Evolutionary conservation across 2,329 filamentous ascomycete species (phyloP).

Genomic region (Penicillium sp.): DNA sequence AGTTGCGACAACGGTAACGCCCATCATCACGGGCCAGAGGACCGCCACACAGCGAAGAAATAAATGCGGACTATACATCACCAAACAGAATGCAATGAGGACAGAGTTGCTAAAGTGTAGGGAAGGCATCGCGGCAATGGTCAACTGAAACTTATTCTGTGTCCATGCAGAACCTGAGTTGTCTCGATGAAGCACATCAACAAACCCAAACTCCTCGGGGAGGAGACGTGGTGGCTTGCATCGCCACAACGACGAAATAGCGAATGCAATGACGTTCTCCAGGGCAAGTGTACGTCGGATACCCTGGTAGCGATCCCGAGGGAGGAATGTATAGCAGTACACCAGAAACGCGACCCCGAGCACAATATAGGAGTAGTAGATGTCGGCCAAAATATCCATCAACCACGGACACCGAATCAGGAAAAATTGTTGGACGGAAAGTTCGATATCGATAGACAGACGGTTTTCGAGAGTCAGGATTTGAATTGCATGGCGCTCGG

Average conservation of each 20-base stretch:
- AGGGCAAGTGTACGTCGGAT: slow-evolving; percentile 51
- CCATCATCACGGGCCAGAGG: slow-evolving; percentile 47
- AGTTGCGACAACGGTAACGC: slow-evolving; percentile 62
- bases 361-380: slow-evolving; percentile 51
- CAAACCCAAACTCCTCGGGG: slow-evolving; percentile 44
- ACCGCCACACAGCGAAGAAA: slow-evolving; percentile 38
- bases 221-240: slow-evolving; percentile 53
- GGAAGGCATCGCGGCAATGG: slow-evolving; percentile 52
- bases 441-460: slow-evolving; percentile 44
- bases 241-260: slow-evolving; percentile 49
- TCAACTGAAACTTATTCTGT: slow-evolving; percentile 49
- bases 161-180: slow-evolving; percentile 38
- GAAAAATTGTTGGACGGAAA: slow-evolving; percentile 41
- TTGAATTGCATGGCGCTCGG: slow-evolving; percentile 42
- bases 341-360: slow-evolving; percentile 49
- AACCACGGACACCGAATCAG: slow-evolving; percentile 38
- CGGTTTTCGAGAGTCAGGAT: slow-evolving; percentile 42
- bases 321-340: slow-evolving; percentile 50
- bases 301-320: slow-evolving; percentile 40
- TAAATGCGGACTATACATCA: slow-evolving; percentile 44
- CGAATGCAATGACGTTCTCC: slow-evolving; percentile 51
- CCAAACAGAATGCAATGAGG: slow-evolving; percentile 30
- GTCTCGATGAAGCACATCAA: slow-evolving; percentile 46
- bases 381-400: slow-evolving; percentile 41
- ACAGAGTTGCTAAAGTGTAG: slow-evolving; percentile 47